Conservation (phyloP, 257 asterid species). For the Lantana camara region DNA sequence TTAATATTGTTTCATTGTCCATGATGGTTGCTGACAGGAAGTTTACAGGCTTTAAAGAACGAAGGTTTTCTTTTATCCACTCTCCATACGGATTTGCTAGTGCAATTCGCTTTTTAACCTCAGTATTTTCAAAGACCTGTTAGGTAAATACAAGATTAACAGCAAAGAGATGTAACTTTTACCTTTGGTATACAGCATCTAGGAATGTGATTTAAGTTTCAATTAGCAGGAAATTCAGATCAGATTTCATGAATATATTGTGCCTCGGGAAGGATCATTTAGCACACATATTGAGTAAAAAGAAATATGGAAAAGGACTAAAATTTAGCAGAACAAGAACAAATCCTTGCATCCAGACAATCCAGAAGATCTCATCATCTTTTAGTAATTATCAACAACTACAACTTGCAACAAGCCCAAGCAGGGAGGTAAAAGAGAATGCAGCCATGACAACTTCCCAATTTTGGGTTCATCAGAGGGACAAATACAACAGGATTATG, state of each 20-base stretch:
- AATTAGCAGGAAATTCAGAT: slow-evolving; percentile 5
- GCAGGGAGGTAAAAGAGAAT: no score
- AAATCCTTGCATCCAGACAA: no score
- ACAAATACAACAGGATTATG: no score
- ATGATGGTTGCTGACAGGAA: slow-evolving; percentile 64
- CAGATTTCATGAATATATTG: slow-evolving; percentile 12
- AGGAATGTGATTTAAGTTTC: slow-evolving; percentile 18
- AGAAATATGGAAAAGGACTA: neutral
- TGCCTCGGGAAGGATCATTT: slow-evolving; percentile 3
- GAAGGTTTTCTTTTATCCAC: slow-evolving; percentile 89
- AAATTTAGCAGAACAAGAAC: neutral
- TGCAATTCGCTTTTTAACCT: slow-evolving; percentile 92
- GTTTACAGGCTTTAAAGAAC: slow-evolving; percentile 67
- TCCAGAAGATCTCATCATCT: no score
- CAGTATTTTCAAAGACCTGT: slow-evolving; percentile 93
- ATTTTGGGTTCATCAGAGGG: no score
- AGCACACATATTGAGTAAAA: neutral
- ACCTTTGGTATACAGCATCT: neutral
- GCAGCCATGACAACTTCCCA: no score
- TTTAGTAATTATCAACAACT: no score
- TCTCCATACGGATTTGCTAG: slow-evolving; percentile 78
- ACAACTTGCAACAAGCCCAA: no score
- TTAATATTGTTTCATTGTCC: slow-evolving; percentile 85
- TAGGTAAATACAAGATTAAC: slow-evolving; percentile 16
- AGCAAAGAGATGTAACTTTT: slow-evolving; percentile 6